phyloP scores from a whole-genome alignment of 2,329 filamentous ascomycete genomes.

The Diaporthe sp. region DNA sequence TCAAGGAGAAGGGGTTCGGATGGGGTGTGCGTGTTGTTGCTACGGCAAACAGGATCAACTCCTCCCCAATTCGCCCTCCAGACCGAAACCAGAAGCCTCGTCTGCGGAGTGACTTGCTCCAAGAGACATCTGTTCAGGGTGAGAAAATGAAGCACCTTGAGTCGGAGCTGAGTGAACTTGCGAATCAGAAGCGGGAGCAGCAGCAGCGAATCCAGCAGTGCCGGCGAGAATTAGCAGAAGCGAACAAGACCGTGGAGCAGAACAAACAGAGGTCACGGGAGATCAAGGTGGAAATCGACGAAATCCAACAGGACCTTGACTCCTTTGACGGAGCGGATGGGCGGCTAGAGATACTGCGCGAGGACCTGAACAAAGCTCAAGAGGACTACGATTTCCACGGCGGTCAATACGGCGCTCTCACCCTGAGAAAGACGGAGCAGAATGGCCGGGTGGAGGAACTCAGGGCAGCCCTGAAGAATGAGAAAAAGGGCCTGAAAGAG shows the following conservation, averaged over 20 bases:
- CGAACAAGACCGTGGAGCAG: slow-evolving; percentile 55
- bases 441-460: slow-evolving; percentile 58
- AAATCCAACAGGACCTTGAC: slow-evolving; percentile 72
- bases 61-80: slow-evolving; percentile 57
- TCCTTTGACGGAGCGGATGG: slow-evolving; percentile 77
- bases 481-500: slow-evolving; percentile 52
- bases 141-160: slow-evolving; percentile 67
- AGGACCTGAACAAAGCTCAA: slow-evolving; percentile 67
- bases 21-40: slow-evolving; percentile 71
- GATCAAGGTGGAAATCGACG: slow-evolving; percentile 70
- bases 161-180: slow-evolving; percentile 66
- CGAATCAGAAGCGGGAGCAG: slow-evolving; percentile 61
- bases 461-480: slow-evolving; percentile 52
- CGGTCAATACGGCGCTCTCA: slow-evolving; percentile 67
- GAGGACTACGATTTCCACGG: slow-evolving; percentile 63
- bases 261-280: slow-evolving; percentile 70
- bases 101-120: slow-evolving; percentile 80
- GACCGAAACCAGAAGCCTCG: slow-evolving; percentile 67
- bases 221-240: slow-evolving; percentile 61
- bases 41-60: slow-evolving; percentile 52
- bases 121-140: slow-evolving; percentile 53
- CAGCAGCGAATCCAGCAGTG: slow-evolving; percentile 64
- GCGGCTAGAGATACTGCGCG: slow-evolving; percentile 70
- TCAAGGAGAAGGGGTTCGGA: slow-evolving; percentile 68
- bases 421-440: slow-evolving; percentile 62